Evolutionary conservation across 148 eudicot genomes (phyloP), one percentile per base, ranked within the genome.

Genomic region (Rhododendron ferrugineum): DNA sequence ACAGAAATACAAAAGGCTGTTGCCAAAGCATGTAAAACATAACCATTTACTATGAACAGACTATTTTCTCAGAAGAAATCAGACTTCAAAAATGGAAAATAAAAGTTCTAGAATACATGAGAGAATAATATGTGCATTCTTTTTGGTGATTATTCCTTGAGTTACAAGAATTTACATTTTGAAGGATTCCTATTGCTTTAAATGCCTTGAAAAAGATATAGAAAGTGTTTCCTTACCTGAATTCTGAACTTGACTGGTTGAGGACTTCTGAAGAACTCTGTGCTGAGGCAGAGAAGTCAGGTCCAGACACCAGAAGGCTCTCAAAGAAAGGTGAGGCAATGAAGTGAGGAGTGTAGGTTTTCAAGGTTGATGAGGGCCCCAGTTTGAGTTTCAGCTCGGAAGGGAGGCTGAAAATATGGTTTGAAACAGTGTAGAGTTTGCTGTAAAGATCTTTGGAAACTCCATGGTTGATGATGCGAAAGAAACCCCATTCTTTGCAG

Each of bases 291-390:
- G 88, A 92, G 86, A 93, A 90, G 82, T 91, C 90, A 11, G 95
- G 95, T 22, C 98, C 98, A 6, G 90, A 89, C 79, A 94, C 90
- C 54, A 92, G 86, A 34, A 94, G 89, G 73, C 95, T 91, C 80
- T 94, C 98, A 84, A 85, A 94, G 90, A 88, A 94, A 88, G 98
- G 94, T 44, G 98, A 94, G 80, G 98, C 98, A 42, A 94, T 94
- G 83, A 94, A 94, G 49, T 87, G 94, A 74, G 95, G 98, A 72
- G 98, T 94, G 85, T 93, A 94, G 58, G 91, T 90, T 86, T 86
- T 91, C 9, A 89, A 70, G 74, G 89, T 75, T 7, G 97, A 94
- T 23, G 88, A 86, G 66, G 95, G 95, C 30, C 98, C 98, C 20
- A 92, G 87, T 70, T 90, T 92, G 87, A 90, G 91, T 82, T 94